These are phyloP conservation scores for Starmerella powellii DNA, from an alignment of 805 yeast genomes.

Conservation along the genomic window DNA sequence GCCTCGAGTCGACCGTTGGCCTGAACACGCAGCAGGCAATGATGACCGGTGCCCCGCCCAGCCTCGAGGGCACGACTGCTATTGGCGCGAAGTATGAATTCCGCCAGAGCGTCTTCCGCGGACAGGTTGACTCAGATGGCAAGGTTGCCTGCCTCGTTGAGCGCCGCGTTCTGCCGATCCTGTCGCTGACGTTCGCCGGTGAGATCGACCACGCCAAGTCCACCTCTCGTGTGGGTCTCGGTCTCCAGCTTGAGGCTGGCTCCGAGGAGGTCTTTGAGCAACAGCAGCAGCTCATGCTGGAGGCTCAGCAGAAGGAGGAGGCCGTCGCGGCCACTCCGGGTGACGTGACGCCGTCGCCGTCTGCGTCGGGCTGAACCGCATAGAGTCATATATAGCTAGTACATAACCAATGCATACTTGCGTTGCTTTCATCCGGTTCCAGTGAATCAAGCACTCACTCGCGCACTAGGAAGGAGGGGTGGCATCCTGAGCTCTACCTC, in stretches of 20 bases:
- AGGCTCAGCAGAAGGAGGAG: conserved; percentile 19
- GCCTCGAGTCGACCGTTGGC: conserved; percentile 54
- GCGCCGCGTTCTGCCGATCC: conserved; percentile 84
- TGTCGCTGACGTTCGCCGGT: conserved; percentile 77
- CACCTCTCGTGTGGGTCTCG: conserved; percentile 77
- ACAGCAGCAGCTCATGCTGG: conserved; percentile 26
- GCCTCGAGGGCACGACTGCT: conserved; percentile 82
- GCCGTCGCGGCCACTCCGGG: conserved; percentile 10
- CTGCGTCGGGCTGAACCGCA: conserved; percentile 7
- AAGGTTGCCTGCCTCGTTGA: conserved; percentile 84
- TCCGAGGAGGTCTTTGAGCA: conserved; percentile 73
- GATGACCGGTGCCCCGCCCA: conserved; percentile 70
- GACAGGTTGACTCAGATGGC: conserved; percentile 84
- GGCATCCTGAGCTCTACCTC: too few relatives aligned
- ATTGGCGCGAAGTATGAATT: conserved; percentile 96
- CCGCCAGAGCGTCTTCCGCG: conserved; percentile 91
- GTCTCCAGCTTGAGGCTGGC: conserved; percentile 92
- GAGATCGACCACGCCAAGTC: conserved; percentile 80
- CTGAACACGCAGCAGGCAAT: conserved; percentile 60
- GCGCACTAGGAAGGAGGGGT: too few relatives aligned
- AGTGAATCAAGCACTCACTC: too few relatives aligned
- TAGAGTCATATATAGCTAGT: background rate
- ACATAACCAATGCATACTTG: too few relatives aligned
- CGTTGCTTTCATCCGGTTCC: too few relatives aligned
- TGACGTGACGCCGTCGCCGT: conserved; percentile 12